Conservation (phyloP, 208 protist genomes). For the Angomonas ambiguus region DNA sequence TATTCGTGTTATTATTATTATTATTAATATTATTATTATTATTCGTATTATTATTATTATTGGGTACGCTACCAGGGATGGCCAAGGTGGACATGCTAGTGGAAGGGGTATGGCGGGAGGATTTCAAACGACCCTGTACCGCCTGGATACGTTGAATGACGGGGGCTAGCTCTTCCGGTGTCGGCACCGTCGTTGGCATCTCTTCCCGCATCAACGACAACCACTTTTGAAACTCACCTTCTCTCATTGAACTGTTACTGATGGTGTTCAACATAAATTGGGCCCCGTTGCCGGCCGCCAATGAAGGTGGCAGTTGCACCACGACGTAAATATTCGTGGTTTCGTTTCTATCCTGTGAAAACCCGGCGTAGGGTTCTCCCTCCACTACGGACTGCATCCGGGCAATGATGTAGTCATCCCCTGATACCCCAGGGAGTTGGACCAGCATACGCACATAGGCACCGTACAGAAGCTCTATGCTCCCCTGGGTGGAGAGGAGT, state of each 20-base stretch:
- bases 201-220: conserved; percentile 34
- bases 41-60: not conserved
- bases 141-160: conserved; percentile 29
- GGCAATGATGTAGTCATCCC: conserved; percentile 71
- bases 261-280: conserved; percentile 83
- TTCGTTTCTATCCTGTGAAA: conserved; percentile 37
- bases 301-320: conserved; percentile 41
- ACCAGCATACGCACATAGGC: conserved; percentile 73
- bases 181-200: conserved; percentile 19
- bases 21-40: too few relatives aligned
- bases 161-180: conserved; percentile 25
- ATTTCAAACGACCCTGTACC: conserved; percentile 4
- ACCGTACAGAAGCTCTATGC: conserved; percentile 29
- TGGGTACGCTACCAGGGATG: not conserved
- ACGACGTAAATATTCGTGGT: conserved; percentile 51
- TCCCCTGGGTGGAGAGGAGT: conserved; percentile 30
- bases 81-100: not conserved
- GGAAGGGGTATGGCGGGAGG: too few relatives aligned
- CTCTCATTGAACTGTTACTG: conserved; percentile 73
- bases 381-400: conserved; percentile 33
- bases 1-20: too few relatives aligned
- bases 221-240: conserved; percentile 67
- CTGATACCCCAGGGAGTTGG: conserved; percentile 33
- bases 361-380: conserved; percentile 68
- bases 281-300: conserved; percentile 57